phyloP scores from a whole-genome alignment of 2,329 filamentous ascomycete species.

The Colletotrichum sp. region DNA sequence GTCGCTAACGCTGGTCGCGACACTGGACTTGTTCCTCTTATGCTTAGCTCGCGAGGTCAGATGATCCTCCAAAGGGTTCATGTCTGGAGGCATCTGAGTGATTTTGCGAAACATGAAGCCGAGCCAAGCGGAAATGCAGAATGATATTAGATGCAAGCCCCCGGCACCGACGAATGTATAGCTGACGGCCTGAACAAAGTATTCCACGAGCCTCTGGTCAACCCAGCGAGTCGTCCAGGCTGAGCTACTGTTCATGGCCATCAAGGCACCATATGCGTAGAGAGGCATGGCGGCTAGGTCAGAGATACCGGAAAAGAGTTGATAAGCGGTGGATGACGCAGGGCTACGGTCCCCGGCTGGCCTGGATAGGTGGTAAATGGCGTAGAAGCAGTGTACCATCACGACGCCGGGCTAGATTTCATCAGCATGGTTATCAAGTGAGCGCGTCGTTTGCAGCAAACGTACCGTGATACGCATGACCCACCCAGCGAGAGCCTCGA shows the following conservation, averaged over 20 bases:
- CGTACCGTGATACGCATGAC: constrained; percentile 79
- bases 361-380: constrained; percentile 78
- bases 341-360: constrained; percentile 75
- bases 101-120: constrained; percentile 84
- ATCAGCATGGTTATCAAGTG: constrained; percentile 19
- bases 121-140: constrained; percentile 76
- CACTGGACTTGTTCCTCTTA: constrained; percentile 74
- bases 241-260: constrained; percentile 45
- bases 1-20: constrained; percentile 49
- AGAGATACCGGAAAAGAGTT: constrained; percentile 78
- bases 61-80: constrained; percentile 91
- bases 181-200: constrained; percentile 71
- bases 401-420: constrained; percentile 74
- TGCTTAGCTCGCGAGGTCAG: constrained; percentile 76
- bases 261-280: constrained; percentile 60
- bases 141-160: constrained; percentile 72
- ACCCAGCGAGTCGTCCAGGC: constrained; percentile 74
- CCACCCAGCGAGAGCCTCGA: constrained; percentile 71
- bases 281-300: constrained; percentile 65
- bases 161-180: constrained; percentile 68
- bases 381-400: constrained; percentile 75
- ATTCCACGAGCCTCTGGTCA: constrained; percentile 57
- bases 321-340: constrained; percentile 85
- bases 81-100: constrained; percentile 81
- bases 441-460: constrained; percentile 6